Conservation (phyloP, 192 early-diverging fungal species). For the Backusella tuberculispora region DNA sequence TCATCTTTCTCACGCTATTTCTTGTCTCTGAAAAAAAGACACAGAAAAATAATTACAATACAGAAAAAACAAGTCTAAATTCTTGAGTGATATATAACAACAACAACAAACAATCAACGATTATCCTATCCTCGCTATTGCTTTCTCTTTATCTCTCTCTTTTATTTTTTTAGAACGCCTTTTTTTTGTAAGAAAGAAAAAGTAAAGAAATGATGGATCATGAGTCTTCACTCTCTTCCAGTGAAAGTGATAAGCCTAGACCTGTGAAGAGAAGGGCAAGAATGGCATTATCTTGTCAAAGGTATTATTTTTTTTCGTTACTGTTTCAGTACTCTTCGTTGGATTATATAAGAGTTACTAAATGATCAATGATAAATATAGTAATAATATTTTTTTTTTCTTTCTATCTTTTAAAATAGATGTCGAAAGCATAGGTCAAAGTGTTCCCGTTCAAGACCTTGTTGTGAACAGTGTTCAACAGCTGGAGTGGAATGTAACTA, state of each 20-base stretch:
- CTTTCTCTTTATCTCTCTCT: no score
- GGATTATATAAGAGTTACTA: background rate
- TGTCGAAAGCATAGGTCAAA: slow-evolving; percentile 42
- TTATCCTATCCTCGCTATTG: no score
- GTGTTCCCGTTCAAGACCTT: slow-evolving; percentile 38
- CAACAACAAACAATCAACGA: no score
- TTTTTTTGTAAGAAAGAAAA: no score
- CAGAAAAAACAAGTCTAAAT: no score
- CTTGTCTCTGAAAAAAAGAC: no score
- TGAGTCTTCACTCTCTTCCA: slow-evolving; percentile 2
- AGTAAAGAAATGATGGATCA: background rate
- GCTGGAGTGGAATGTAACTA: slow-evolving; percentile 37
- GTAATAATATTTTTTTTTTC: background rate
- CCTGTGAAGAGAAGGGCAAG: slow-evolving; percentile 32
- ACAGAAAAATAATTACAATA: no score
- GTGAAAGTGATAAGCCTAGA: background rate
- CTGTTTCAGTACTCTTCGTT: no score
- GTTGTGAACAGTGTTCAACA: slow-evolving; percentile 32
- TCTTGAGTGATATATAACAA: no score
- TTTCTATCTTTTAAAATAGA: slow-evolving; percentile 8
- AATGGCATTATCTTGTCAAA: slow-evolving; percentile 36
- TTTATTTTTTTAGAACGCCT: no score
- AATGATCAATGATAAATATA: background rate
- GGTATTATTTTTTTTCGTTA: slow-evolving; percentile 12
- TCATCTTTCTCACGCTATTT: no score